phyloP scores from a whole-genome alignment of 768 basidiomycete genomes.

The Amanita inopinata region DNA sequence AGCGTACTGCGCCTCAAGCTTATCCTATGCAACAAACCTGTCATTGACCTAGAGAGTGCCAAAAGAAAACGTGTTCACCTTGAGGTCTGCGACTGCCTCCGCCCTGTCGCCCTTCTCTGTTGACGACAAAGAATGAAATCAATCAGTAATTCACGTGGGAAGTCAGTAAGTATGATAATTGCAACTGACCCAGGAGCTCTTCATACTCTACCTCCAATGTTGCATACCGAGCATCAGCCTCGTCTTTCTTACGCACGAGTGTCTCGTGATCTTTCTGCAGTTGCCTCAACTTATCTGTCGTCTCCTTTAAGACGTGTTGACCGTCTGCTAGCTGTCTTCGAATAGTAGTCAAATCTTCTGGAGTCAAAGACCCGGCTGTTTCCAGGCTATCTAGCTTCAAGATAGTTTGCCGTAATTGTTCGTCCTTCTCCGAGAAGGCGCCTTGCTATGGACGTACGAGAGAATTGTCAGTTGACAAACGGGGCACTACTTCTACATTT shows the following conservation, averaged over 20 bases:
- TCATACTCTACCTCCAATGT: slow-evolving; percentile 91
- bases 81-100: slow-evolving; percentile 71
- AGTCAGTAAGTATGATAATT: neutral
- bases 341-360: slow-evolving; percentile 74
- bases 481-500: neutral
- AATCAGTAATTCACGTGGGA: slow-evolving; percentile 4
- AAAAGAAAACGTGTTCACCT: slow-evolving; percentile 35
- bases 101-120: slow-evolving; percentile 52
- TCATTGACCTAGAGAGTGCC: slow-evolving; percentile 13
- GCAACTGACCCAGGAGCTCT: slow-evolving; percentile 76
- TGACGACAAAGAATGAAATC: neutral
- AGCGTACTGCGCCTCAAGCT: slow-evolving; percentile 89
- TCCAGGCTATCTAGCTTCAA: slow-evolving; percentile 80
- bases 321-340: slow-evolving; percentile 85
- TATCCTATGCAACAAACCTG: slow-evolving; percentile 45
- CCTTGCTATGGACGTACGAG: slow-evolving; percentile 50
- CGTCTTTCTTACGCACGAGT: slow-evolving; percentile 70
- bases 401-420: slow-evolving; percentile 78
- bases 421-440: slow-evolving; percentile 93
- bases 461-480: slow-evolving; percentile 1
- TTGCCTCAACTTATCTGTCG: slow-evolving; percentile 80
- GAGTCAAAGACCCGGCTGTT: slow-evolving; percentile 49
- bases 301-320: slow-evolving; percentile 77
- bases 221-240: slow-evolving; percentile 74
- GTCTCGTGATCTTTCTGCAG: slow-evolving; percentile 91